Conservation (phyloP, 2,329 filamentous ascomycete genomes). For the Alternaria sp. region DNA sequence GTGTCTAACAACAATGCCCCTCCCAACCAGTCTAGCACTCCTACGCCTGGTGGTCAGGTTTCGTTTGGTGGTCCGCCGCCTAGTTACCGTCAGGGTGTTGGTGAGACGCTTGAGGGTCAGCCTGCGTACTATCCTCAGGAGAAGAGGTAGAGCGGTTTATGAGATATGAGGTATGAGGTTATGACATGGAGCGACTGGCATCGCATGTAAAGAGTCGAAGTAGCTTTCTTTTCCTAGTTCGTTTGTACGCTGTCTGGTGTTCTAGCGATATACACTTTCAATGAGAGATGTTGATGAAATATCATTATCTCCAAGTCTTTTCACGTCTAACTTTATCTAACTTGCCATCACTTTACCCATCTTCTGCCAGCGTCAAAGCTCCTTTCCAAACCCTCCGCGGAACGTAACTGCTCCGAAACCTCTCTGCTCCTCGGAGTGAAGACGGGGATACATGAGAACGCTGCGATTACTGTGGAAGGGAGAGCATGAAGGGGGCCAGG, state of each 20-base stretch:
- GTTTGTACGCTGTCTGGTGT: neutral
- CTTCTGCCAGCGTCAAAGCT: neutral
- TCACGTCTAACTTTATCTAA: neutral
- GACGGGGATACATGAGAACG: no score
- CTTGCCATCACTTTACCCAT: neutral
- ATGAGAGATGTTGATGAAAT: neutral
- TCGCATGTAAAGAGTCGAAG: neutral
- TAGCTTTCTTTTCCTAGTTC: neutral
- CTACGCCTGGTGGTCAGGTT: slow-evolving; percentile 38
- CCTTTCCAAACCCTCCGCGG: neutral
- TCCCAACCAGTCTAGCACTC: slow-evolving; percentile 26
- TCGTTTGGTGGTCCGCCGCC: slow-evolving; percentile 47
- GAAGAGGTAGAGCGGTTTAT: slow-evolving; percentile 35
- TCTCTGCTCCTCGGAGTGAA: neutral
- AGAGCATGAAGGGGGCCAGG: neutral
- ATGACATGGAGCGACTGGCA: slow-evolving; percentile 12
- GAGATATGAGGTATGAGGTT: slow-evolving; percentile 34
- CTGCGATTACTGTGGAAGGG: neutral
- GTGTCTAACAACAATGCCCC: slow-evolving; percentile 39
- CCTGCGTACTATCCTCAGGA: slow-evolving; percentile 44
- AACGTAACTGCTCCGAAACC: neutral
- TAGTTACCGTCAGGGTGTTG: slow-evolving; percentile 43
- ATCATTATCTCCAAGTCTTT: neutral
- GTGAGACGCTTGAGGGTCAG: slow-evolving; percentile 46
- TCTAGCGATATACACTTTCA: neutral